A percentile compares a stretch with the other conserved stretches of the same genome.
Evolutionary conservation across 2,329 filamentous ascomycete species (phyloP).

Genomic region (Parastagonospora avenae): DNA sequence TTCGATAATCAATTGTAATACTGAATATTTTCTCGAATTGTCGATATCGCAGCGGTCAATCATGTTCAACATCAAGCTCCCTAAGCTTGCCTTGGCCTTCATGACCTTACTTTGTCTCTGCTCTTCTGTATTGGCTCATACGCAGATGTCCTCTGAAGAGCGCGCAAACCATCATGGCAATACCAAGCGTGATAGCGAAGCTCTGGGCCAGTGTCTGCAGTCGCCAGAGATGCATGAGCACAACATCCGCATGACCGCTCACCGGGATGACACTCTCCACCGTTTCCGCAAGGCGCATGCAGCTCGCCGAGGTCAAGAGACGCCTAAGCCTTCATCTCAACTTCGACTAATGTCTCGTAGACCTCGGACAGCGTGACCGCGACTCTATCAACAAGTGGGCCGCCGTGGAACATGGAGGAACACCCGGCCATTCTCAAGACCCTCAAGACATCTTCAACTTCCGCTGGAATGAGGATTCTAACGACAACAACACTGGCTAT

Average conservation of each 20-base stretch:
- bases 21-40: too few relatives aligned
- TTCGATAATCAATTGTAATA: too few relatives aligned
- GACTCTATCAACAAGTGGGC: slow-evolving; percentile 21
- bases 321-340: not conserved
- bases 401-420: slow-evolving; percentile 23
- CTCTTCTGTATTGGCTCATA: not conserved
- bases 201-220: slow-evolving; percentile 2
- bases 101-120: not conserved
- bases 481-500: slow-evolving; percentile 5
- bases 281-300: slow-evolving; percentile 7
- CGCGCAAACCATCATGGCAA: not conserved
- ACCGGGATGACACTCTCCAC: slow-evolving; percentile 2
- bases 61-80: too few relatives aligned
- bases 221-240: slow-evolving; percentile 3
- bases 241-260: slow-evolving; percentile 4
- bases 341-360: not conserved
- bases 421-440: slow-evolving; percentile 8
- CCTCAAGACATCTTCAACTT: slow-evolving; percentile 2
- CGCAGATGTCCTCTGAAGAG: not conserved
- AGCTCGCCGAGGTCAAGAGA: slow-evolving; percentile 4
- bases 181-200: slow-evolving; percentile 1
- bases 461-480: not conserved
- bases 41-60: too few relatives aligned
- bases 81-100: not conserved
- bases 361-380: not conserved